phyloP scores from a whole-genome alignment of 2,329 filamentous ascomycete species.

The Mycocentrospora acerina region DNA sequence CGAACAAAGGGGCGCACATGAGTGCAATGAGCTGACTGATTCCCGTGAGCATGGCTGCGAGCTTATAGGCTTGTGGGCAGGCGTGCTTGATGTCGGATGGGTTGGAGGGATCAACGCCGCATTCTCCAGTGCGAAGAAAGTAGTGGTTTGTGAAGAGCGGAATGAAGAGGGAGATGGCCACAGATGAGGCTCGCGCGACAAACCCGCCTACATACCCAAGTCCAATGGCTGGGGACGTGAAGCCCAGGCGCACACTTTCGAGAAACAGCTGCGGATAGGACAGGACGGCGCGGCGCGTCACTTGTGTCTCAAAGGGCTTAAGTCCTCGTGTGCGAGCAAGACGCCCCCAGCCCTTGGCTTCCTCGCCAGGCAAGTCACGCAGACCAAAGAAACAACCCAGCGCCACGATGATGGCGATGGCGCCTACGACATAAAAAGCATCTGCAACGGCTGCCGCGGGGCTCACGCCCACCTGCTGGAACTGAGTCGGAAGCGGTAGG shows the following conservation, averaged over 20 bases:
- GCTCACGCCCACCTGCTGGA: constrained; percentile 71
- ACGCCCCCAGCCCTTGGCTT: constrained; percentile 68
- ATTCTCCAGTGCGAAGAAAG: constrained; percentile 79
- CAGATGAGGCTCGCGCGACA: constrained; percentile 89
- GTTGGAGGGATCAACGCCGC: constrained; percentile 54
- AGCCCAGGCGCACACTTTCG: constrained; percentile 59
- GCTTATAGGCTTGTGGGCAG: constrained; percentile 82
- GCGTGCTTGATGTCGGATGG: constrained; percentile 73
- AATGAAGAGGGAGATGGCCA: constrained; percentile 93
- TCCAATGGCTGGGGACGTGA: constrained; percentile 74
- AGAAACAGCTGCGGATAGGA: constrained; percentile 52
- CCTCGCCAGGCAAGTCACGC: constrained; percentile 67
- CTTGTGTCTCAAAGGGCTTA: constrained; percentile 18
- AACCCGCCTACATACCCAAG: constrained; percentile 93
- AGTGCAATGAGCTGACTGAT: constrained; percentile 85
- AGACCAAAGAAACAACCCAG: constrained; percentile 78
- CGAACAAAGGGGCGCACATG: constrained; percentile 82
- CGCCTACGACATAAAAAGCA: constrained; percentile 85
- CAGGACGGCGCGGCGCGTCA: constrained; percentile 58
- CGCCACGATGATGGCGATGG: constrained; percentile 70
- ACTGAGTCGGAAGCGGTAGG: constrained; percentile 80
- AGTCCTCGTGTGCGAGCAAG: constrained; percentile 32
- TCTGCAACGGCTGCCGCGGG: constrained; percentile 74
- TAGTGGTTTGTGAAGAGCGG: constrained; percentile 91
- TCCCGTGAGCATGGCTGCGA: constrained; percentile 84